A percentile compares a stretch with the other conserved stretches of the same genome.
Conservation (phyloP, 257 asterid species). For the Gentiana dahurica region DNA sequence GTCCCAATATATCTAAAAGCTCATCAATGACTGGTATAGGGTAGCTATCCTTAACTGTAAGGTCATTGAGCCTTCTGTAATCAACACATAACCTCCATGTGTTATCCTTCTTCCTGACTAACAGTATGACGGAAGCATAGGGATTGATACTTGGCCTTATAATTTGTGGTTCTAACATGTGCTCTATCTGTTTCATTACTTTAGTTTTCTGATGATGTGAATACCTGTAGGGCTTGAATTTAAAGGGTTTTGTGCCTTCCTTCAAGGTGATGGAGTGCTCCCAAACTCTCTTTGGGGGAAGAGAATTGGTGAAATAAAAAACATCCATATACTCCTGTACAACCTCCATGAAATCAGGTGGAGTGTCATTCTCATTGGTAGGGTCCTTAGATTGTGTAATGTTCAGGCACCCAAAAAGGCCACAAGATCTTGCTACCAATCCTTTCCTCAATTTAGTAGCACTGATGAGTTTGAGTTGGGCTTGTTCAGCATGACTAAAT, state of each 20-base stretch:
- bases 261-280: background rate
- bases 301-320: too few relatives aligned
- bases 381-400: background rate
- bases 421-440: background rate
- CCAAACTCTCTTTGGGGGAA: too few relatives aligned
- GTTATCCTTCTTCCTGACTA: background rate
- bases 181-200: background rate
- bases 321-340: too few relatives aligned
- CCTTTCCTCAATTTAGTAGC: background rate
- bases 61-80: background rate
- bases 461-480: background rate
- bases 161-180: constrained; percentile 1
- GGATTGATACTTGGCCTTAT: too few relatives aligned
- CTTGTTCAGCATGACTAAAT: background rate
- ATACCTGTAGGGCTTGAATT: background rate
- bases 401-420: background rate
- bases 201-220: constrained; percentile 4
- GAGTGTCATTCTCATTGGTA: too few relatives aligned
- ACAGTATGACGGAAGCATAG: too few relatives aligned
- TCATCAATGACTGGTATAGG: constrained; percentile 15
- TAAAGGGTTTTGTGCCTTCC: background rate
- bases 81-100: background rate
- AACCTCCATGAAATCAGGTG: too few relatives aligned
- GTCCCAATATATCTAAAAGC: background rate
- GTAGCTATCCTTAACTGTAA: background rate